Evolutionary conservation across 2,329 filamentous ascomycete genomes (phyloP).

Genomic region (Neophaeococcomyces aloes): DNA sequence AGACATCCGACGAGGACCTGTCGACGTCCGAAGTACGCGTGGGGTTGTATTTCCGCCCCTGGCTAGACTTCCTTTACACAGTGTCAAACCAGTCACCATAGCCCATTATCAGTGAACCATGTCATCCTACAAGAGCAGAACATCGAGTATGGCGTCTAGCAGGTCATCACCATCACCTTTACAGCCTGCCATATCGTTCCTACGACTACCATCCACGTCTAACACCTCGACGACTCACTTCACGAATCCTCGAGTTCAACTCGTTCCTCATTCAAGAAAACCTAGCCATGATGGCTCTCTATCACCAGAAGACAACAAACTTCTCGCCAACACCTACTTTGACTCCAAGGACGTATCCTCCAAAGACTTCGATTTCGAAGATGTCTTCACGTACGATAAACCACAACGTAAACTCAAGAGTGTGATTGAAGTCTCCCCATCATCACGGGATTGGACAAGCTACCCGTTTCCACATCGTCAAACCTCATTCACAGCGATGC

Average conservation of each 20-base stretch:
- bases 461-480: constrained; percentile 20
- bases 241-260: constrained; percentile 16
- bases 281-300: constrained; percentile 19
- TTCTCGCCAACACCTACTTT: constrained; percentile 17
- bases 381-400: constrained; percentile 23
- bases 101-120: constrained; percentile 5
- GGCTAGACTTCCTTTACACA: background rate
- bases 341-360: constrained; percentile 21
- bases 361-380: constrained; percentile 22
- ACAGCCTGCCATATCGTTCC: constrained; percentile 4
- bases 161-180: constrained; percentile 11
- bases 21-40: too few relatives aligned
- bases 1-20: too few relatives aligned
- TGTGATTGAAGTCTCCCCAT: constrained; percentile 20
- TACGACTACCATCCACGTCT: constrained; percentile 7
- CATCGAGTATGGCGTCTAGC: constrained; percentile 10
- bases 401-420: constrained; percentile 18
- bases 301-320: constrained; percentile 16
- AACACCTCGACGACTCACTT: constrained; percentile 6
- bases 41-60: background rate
- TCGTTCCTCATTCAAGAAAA: constrained; percentile 18
- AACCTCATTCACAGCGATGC: constrained; percentile 12
- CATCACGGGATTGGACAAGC: constrained; percentile 20
- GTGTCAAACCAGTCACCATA: too few relatives aligned
- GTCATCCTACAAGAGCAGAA: constrained; percentile 12